Percentiles rank a stretch among this genome's conserved stretches.
Conservation (phyloP, 208 protist species). For the Leishmania guyanensis region DNA sequence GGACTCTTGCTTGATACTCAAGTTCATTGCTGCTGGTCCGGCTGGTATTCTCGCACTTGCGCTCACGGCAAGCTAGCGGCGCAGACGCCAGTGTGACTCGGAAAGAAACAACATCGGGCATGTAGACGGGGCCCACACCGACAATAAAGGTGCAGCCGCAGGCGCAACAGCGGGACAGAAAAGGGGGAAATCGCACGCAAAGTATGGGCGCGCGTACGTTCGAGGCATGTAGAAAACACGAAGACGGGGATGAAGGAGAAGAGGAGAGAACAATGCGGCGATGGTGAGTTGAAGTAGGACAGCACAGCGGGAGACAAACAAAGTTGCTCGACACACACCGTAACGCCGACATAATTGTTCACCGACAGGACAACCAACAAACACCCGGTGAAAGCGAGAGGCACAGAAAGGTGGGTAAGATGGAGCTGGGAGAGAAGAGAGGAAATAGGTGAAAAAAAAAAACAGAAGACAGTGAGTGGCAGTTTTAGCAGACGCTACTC, state of each 20-base stretch:
- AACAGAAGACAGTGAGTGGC: neutral
- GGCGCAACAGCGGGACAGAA: neutral
- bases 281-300: neutral
- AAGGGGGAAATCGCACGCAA: neutral
- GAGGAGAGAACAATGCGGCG: neutral
- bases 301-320: neutral
- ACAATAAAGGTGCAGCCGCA: neutral
- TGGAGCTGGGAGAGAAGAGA: neutral
- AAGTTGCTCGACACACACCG: neutral
- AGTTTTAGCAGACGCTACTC: neutral
- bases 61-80: neutral
- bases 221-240: neutral
- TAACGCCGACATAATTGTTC: neutral
- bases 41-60: neutral
- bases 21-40: conserved; percentile 48
- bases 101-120: neutral
- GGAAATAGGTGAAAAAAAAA: neutral
- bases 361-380: too few species aligned
- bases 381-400: neutral
- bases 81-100: neutral
- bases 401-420: neutral
- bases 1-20: conserved; percentile 85
- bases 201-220: neutral
- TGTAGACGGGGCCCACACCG: neutral
- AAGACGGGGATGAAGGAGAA: neutral